phyloP scores from a whole-genome alignment of 345 rosid genomes.

The Corchorus capsularis region DNA sequence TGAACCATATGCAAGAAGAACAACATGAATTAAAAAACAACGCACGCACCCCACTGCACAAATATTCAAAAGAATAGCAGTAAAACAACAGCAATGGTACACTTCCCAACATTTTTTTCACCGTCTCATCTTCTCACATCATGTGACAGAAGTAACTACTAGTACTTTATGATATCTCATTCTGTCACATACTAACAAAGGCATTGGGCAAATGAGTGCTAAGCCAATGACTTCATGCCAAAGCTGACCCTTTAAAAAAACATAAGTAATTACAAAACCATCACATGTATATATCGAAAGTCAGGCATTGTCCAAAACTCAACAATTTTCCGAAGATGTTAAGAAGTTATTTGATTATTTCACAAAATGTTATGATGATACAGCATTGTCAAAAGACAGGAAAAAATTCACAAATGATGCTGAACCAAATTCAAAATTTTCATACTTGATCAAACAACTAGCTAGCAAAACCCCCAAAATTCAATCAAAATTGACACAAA shows the following conservation, averaged over 20 bases:
- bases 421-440: neutral
- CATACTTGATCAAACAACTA: neutral
- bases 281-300: neutral
- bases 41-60: conserved; percentile 11
- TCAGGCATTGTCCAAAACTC: neutral
- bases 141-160: neutral
- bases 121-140: neutral
- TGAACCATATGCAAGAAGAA: conserved; percentile 12
- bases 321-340: neutral
- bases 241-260: neutral
- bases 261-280: neutral
- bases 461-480: neutral
- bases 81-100: conserved; percentile 1
- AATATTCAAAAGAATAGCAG: neutral
- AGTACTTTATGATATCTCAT: conserved; percentile 2
- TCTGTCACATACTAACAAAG: neutral
- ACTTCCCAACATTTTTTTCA: conserved; percentile 9
- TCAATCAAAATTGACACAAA: neutral
- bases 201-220: neutral
- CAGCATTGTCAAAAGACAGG: neutral
- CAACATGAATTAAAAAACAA: conserved; percentile 9
- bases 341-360: neutral
- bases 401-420: neutral
- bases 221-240: conserved; percentile 14
- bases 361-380: neutral